phyloP scores from a whole-genome alignment of 495 filamentous ascomycete genomes.

The Clavariopsis aquatica region DNA sequence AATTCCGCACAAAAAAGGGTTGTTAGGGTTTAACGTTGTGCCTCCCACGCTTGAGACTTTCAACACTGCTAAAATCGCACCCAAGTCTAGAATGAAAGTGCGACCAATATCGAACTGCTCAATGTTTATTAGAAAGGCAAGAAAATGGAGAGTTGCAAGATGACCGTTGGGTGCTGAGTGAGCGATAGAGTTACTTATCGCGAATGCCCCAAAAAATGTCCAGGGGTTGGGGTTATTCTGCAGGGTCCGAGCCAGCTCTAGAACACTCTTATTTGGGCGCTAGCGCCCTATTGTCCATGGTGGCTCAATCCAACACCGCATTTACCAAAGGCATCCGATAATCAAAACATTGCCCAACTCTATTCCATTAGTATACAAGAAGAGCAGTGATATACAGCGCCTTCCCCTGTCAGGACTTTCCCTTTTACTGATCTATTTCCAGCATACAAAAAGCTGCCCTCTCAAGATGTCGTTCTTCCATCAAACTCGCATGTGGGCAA shows the following conservation, averaged over 20 bases:
- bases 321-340: not conserved
- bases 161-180: constrained; percentile 7
- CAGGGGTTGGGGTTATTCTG: constrained; percentile 2
- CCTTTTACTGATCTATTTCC: not conserved
- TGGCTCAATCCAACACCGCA: not conserved
- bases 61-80: not conserved
- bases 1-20: not conserved
- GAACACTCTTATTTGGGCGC: not conserved
- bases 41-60: not conserved
- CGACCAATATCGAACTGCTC: not conserved
- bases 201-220: not conserved
- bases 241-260: constrained; percentile 5
- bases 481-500: not conserved
- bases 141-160: not conserved
- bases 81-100: not conserved
- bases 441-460: not conserved
- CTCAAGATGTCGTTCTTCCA: not conserved
- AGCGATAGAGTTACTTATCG: constrained; percentile 12
- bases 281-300: not conserved
- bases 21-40: constrained; percentile 2
- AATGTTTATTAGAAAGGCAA: not conserved
- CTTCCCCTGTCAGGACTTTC: not conserved
- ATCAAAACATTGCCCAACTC: not conserved
- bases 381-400: not conserved
- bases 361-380: not conserved